These are phyloP conservation scores for Mesostigma viride DNA, from an alignment of 139 green algal species.

Conservation along the genomic window DNA sequence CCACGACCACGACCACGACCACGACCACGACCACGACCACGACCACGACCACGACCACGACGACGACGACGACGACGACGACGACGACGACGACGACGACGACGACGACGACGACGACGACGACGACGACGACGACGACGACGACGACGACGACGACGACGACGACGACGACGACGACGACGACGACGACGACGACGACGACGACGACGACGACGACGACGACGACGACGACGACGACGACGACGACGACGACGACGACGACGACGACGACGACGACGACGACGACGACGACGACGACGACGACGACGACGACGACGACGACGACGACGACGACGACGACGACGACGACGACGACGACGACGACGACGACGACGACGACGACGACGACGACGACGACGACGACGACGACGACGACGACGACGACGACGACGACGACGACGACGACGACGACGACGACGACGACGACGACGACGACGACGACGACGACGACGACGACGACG, in stretches of 20 bases:
- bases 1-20: background rate
- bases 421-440: background rate
- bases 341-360: background rate
- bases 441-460: slow-evolving; percentile 2
- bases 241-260: background rate
- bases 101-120: background rate
- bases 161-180: background rate
- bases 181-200: background rate
- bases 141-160: background rate
- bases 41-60: background rate
- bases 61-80: background rate
- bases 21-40: background rate
- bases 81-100: background rate
- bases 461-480: slow-evolving; percentile 7
- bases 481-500: slow-evolving; percentile 2
- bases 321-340: background rate
- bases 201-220: background rate
- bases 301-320: background rate
- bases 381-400: background rate
- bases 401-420: background rate
- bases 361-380: background rate
- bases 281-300: background rate
- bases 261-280: background rate
- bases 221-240: background rate
- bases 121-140: background rate